Conservation (phyloP, 2,329 filamentous ascomycete species). For the Xylaria sp. region DNA sequence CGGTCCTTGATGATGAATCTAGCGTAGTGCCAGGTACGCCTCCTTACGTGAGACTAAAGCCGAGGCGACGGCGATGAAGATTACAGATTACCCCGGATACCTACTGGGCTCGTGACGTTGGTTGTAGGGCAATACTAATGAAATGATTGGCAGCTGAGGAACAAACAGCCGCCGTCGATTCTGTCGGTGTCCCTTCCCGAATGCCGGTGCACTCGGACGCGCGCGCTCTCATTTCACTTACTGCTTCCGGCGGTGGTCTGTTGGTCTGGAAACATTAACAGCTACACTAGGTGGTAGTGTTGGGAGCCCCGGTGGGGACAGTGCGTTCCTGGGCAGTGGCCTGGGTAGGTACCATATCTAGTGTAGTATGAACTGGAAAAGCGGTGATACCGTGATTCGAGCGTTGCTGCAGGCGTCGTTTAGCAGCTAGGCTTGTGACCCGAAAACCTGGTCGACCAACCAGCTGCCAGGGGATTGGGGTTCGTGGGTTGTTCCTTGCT, state of each 20-base stretch:
- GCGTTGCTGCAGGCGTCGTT: constrained; percentile 33
- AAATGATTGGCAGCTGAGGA: constrained; percentile 18
- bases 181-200: constrained; percentile 22
- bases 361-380: constrained; percentile 4
- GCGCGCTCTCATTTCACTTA: not conserved
- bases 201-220: constrained; percentile 19
- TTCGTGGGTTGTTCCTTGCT: not conserved
- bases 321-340: not conserved
- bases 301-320: not conserved
- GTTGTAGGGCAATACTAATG: not conserved
- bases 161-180: constrained; percentile 15
- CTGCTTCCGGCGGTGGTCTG: constrained; percentile 7
- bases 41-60: not conserved
- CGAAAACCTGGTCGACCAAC: constrained; percentile 6
- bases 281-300: not conserved
- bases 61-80: not conserved
- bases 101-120: constrained; percentile 21
- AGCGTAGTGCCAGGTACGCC: not conserved
- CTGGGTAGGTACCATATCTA: not conserved
- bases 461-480: too few species aligned
- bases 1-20: not conserved
- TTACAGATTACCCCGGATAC: constrained; percentile 15
- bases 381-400: constrained; percentile 24
- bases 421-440: constrained; percentile 27
- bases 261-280: not conserved